These are phyloP conservation scores for Trichomonas vaginalis DNA, from an alignment of 208 protist species.

Conservation along the genomic window DNA sequence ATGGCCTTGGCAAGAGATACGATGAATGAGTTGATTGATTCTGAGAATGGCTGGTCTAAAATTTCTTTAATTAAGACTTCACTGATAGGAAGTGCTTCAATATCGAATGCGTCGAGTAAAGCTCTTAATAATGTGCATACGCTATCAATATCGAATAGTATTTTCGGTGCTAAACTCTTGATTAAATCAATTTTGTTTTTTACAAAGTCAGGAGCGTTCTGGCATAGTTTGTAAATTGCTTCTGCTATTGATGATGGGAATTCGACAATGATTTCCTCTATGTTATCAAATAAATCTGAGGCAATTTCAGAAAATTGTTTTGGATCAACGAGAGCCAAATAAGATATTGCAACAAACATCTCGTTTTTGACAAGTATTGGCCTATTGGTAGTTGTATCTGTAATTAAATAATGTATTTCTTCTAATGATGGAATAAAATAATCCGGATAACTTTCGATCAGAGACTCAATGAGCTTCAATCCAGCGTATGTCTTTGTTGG, in stretches of 20 bases:
- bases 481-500: not conserved
- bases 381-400: not conserved
- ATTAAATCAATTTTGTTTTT: not conserved
- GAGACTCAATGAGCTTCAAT: not conserved
- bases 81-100: not conserved
- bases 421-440: not conserved
- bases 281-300: not conserved
- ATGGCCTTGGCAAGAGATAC: not conserved
- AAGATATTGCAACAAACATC: not conserved
- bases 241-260: not conserved
- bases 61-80: not conserved
- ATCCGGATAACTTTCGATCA: not conserved
- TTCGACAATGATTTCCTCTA: not conserved
- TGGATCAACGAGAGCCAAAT: not conserved
- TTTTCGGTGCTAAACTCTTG: not conserved
- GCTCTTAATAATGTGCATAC: not conserved
- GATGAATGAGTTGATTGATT: not conserved
- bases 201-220: not conserved
- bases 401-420: not conserved
- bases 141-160: not conserved
- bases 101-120: not conserved
- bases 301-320: not conserved
- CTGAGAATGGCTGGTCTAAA: not conserved
- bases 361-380: not conserved
- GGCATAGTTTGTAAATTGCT: not conserved